A percentile compares a stretch with the other conserved stretches of the same genome.
Conservation (phyloP, 805 yeast species). For the Saccharomycopsis guyanensis region DNA sequence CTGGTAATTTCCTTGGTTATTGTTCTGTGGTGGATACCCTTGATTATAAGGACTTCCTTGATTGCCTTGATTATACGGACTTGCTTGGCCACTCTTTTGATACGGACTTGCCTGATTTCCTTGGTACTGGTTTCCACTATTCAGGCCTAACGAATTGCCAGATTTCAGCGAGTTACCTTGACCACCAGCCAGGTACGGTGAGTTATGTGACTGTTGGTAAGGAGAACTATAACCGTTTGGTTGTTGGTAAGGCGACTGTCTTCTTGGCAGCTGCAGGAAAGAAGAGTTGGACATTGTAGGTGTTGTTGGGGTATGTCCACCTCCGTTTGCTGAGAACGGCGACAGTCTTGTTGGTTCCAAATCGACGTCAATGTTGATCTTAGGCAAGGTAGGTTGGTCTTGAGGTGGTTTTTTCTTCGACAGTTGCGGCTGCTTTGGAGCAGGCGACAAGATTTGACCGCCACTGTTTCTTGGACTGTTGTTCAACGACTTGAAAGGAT, state of each 20-base stretch:
- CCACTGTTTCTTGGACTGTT: background rate
- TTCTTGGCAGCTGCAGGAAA: background rate
- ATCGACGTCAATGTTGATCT: slow-evolving; percentile 15
- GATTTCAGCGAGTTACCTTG: no score
- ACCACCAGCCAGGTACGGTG: no score
- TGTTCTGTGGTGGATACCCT: no score
- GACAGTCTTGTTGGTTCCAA: background rate
- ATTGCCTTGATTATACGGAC: no score
- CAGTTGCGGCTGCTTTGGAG: background rate
- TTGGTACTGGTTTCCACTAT: no score
- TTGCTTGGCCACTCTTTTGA: no score
- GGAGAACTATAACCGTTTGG: background rate
- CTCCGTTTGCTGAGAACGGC: background rate
- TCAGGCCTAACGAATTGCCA: no score
- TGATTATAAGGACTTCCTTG: no score
- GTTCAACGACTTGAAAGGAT: slow-evolving; percentile 2
- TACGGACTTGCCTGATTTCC: no score
- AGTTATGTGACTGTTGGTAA: background rate
- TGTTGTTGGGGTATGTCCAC: background rate
- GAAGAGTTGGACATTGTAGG: background rate
- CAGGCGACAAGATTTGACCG: background rate
- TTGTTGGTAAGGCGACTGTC: background rate
- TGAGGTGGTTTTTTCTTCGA: background rate
- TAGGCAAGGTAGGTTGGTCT: slow-evolving; percentile 13
- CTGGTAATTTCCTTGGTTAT: no score